phyloP scores from a whole-genome alignment of 2,329 filamentous ascomycete species.

The Diaporthe sp. region DNA sequence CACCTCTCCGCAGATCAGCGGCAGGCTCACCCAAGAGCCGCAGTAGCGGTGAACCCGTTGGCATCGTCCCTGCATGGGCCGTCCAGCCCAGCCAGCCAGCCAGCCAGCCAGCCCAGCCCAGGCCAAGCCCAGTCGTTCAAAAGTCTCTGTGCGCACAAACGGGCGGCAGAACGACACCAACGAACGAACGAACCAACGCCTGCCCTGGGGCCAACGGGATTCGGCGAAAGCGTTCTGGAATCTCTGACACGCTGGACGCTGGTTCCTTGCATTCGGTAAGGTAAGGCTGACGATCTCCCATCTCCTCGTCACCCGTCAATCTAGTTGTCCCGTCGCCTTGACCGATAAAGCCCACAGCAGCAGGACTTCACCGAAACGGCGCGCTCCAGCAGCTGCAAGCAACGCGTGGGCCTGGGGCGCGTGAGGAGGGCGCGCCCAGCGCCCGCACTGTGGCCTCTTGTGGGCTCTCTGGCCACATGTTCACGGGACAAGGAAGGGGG shows the following conservation, averaged over 20 bases:
- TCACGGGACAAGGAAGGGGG: background rate
- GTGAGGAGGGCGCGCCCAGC: background rate
- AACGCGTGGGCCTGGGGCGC: background rate
- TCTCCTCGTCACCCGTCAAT: conserved; percentile 18
- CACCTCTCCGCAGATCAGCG: conserved; percentile 36
- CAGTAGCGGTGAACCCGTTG: conserved; percentile 35
- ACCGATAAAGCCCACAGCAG: conserved; percentile 10
- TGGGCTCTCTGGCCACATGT: conserved; percentile 30
- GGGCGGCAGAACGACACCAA: background rate
- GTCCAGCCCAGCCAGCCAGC: background rate
- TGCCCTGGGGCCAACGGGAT: background rate
- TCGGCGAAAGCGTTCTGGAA: conserved; percentile 24
- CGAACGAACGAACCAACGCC: background rate
- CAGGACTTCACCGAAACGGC: conserved; percentile 16
- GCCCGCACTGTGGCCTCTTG: conserved; percentile 21
- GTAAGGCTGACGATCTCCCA: conserved; percentile 23
- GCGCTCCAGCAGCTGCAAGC: conserved; percentile 6
- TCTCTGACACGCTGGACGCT: background rate
- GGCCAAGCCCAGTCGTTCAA: background rate
- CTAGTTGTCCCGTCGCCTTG: conserved; percentile 13
- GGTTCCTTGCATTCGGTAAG: conserved; percentile 15
- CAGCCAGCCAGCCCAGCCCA: background rate
- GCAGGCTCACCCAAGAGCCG: conserved; percentile 28
- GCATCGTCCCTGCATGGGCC: conserved; percentile 24
- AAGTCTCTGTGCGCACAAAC: background rate